Percentiles rank a stretch among this genome's conserved stretches.
These are phyloP conservation scores for Solanum bukasovii DNA, from an alignment of 257 asterid genomes.

Conservation along the genomic window DNA sequence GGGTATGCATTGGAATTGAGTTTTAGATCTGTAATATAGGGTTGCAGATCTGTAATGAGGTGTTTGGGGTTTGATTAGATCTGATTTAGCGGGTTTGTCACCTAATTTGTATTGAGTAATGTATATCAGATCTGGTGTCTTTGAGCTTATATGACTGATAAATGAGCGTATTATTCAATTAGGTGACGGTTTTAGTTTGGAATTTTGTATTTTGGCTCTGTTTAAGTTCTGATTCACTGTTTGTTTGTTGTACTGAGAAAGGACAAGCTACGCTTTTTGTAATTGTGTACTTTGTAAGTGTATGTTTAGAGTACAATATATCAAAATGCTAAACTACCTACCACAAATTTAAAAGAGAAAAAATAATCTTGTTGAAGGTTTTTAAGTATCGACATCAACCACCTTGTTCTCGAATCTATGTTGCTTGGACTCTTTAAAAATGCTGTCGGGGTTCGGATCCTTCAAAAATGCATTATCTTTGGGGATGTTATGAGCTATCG, in stretches of 20 bases:
- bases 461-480: neutral
- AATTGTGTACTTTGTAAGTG: neutral
- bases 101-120: neutral
- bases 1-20: neutral
- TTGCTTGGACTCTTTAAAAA: neutral
- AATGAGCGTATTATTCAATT: neutral
- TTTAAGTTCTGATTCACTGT: neutral
- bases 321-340: neutral
- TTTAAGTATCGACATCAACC: neutral
- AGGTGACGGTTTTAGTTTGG: neutral
- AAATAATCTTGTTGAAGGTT: neutral
- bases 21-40: neutral
- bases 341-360: neutral
- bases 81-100: constrained; percentile 1
- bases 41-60: neutral
- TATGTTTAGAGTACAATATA: neutral
- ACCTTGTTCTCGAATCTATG: neutral
- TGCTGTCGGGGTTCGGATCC: neutral
- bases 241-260: neutral
- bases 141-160: neutral
- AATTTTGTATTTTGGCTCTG: neutral
- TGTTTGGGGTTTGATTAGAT: neutral
- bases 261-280: neutral
- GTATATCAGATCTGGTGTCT: neutral
- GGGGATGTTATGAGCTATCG: neutral